Conservation (phyloP, 2,329 filamentous ascomycete genomes). For the Fusarium humuli region DNA sequence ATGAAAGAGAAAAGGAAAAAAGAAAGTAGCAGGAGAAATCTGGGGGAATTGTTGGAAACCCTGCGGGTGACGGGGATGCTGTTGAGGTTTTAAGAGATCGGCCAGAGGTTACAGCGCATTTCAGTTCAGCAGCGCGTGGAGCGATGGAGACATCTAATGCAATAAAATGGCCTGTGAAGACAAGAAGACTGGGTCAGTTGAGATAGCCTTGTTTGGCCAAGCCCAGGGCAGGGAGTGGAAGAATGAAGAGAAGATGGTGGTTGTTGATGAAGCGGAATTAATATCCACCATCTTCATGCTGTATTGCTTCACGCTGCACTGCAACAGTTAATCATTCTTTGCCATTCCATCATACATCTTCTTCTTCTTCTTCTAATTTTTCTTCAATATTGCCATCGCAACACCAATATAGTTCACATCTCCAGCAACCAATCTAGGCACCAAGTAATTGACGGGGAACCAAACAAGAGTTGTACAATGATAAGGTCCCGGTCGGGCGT, state of each 20-base stretch:
- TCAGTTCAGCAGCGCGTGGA: neutral
- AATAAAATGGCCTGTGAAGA: conserved; percentile 9
- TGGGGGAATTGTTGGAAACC: conserved; percentile 33
- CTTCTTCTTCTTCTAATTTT: neutral
- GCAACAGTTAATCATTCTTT: neutral
- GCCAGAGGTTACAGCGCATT: conserved; percentile 17
- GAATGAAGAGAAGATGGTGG: conserved; percentile 10
- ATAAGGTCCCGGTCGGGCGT: conserved; percentile 21
- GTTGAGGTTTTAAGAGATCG: conserved; percentile 44
- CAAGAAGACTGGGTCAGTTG: conserved; percentile 43
- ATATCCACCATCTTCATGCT: conserved; percentile 16
- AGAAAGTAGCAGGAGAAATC: conserved; percentile 23
- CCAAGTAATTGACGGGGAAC: neutral
- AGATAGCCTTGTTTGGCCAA: conserved; percentile 39
- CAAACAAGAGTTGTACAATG: neutral
- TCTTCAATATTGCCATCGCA: conserved; percentile 1
- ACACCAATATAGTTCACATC: conserved; percentile 6
- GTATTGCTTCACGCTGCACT: too few relatives aligned
- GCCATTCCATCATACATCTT: conserved; percentile 3
- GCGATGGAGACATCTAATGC: conserved; percentile 18
- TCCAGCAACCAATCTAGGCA: conserved; percentile 8
- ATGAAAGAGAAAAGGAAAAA: neutral
- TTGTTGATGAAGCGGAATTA: conserved; percentile 19
- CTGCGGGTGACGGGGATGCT: conserved; percentile 36
- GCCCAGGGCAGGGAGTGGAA: conserved; percentile 25